Conservation (phyloP, 768 basidiomycete species). For the Hypholoma sublateritium region DNA sequence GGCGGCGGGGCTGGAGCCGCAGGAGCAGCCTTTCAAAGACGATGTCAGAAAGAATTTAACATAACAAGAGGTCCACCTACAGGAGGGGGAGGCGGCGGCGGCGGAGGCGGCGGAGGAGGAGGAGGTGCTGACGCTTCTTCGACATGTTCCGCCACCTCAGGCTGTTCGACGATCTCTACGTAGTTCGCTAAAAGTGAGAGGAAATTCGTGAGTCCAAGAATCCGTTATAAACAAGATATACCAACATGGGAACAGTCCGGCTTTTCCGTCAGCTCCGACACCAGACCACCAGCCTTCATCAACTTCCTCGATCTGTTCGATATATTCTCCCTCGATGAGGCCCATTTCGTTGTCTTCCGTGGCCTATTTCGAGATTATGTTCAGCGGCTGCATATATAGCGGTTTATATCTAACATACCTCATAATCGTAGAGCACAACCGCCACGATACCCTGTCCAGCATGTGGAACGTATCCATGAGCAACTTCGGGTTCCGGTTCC, state of each 20-base stretch:
- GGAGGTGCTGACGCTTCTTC: constrained; percentile 45
- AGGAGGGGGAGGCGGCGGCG: constrained; percentile 53
- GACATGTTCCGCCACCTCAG: constrained; percentile 33
- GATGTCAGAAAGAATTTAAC: neutral
- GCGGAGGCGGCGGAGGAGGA: constrained; percentile 59
- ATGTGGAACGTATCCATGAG: constrained; percentile 31
- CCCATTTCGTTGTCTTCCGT: constrained; percentile 86
- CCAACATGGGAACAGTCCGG: constrained; percentile 84
- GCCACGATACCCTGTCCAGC: constrained; percentile 60
- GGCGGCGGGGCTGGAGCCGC: constrained; percentile 43
- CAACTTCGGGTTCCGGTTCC: constrained; percentile 37
- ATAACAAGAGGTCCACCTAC: constrained; percentile 26
- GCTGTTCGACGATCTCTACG: constrained; percentile 68
- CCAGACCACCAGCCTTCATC: constrained; percentile 96
- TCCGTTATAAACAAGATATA: constrained; percentile 4
- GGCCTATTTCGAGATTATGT: constrained; percentile 41
- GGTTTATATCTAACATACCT: constrained; percentile 36
- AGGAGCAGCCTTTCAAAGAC: constrained; percentile 25
- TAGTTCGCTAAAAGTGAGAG: constrained; percentile 67
- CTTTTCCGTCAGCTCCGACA: constrained; percentile 65
- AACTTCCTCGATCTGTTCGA: constrained; percentile 80
- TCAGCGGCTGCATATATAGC: neutral
- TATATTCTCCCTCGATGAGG: constrained; percentile 76
- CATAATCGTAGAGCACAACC: constrained; percentile 79
- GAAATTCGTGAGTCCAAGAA: neutral